A percentile compares a stretch with the other conserved stretches of the same genome.
phyloP scores from a whole-genome alignment of 2,329 filamentous ascomycete species.

The Pestalotiopsis sp. region DNA sequence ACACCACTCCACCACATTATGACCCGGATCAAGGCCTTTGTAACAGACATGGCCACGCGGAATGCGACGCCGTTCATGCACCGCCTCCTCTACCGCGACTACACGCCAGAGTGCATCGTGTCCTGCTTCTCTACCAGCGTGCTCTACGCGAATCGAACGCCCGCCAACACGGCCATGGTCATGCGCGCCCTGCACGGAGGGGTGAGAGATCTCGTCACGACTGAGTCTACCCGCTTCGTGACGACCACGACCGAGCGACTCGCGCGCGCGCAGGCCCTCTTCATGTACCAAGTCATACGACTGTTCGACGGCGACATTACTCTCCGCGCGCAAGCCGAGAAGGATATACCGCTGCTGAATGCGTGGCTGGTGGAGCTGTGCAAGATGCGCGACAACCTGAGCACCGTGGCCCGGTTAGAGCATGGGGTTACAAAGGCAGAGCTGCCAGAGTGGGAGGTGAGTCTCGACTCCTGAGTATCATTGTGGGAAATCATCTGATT shows the following conservation, averaged over 20 bases:
- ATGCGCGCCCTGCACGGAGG: conserved; percentile 26
- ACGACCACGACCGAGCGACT: conserved; percentile 26
- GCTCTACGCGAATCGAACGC: conserved; percentile 31
- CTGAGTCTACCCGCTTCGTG: conserved; percentile 11
- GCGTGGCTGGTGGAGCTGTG: conserved; percentile 25
- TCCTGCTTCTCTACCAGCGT: conserved; percentile 31
- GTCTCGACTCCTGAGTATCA: not conserved
- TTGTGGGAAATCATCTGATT: not conserved
- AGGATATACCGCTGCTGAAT: conserved; percentile 17
- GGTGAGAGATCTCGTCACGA: conserved; percentile 22
- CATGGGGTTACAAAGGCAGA: not conserved
- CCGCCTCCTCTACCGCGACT: conserved; percentile 25
- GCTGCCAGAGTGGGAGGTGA: not conserved
- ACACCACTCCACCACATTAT: conserved; percentile 26
- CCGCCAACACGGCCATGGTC: conserved; percentile 27
- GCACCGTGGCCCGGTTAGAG: conserved; percentile 16
- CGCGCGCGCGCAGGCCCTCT: conserved; percentile 24
- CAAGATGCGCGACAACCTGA: conserved; percentile 29
- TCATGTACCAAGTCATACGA: conserved; percentile 26
- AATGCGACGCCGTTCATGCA: conserved; percentile 33
- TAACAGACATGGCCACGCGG: conserved; percentile 24
- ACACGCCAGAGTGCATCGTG: conserved; percentile 29
- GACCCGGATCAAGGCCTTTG: conserved; percentile 26
- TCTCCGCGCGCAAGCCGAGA: conserved; percentile 22
- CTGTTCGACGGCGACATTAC: conserved; percentile 26